These are phyloP conservation scores for Fusarium sacchari DNA, from an alignment of 2,329 filamentous ascomycete species.

Conservation along the genomic window DNA sequence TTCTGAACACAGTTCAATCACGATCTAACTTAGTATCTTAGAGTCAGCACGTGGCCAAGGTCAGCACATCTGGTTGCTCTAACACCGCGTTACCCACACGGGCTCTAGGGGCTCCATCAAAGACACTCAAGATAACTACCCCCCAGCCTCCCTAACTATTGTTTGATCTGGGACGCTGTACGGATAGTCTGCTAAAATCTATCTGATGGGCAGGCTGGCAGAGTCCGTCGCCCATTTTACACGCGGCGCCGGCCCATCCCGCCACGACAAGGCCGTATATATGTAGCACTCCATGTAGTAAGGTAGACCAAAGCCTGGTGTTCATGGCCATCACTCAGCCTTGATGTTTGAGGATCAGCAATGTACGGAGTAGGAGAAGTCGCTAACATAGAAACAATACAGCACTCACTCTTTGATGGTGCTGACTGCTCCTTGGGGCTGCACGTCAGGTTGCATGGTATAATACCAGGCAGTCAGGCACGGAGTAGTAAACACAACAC, in stretches of 20 bases:
- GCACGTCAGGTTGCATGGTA: background rate
- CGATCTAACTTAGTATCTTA: background rate
- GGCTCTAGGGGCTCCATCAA: background rate
- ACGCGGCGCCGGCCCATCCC: constrained; percentile 36
- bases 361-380: background rate
- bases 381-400: background rate
- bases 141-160: background rate
- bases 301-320: background rate
- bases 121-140: background rate
- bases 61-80: background rate
- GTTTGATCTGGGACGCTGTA: background rate
- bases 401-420: background rate
- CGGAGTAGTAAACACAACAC: background rate
- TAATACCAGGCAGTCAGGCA: background rate
- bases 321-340: background rate
- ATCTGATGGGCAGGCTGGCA: background rate
- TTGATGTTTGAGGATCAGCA: background rate
- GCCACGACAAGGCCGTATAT: background rate
- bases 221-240: background rate
- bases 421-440: background rate
- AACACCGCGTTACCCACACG: background rate
- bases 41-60: constrained; percentile 3
- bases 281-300: background rate
- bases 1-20: background rate
- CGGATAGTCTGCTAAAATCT: background rate